phyloP scores from a whole-genome alignment of 2,329 filamentous ascomycete species.

The Cladophialophora exuberans region DNA sequence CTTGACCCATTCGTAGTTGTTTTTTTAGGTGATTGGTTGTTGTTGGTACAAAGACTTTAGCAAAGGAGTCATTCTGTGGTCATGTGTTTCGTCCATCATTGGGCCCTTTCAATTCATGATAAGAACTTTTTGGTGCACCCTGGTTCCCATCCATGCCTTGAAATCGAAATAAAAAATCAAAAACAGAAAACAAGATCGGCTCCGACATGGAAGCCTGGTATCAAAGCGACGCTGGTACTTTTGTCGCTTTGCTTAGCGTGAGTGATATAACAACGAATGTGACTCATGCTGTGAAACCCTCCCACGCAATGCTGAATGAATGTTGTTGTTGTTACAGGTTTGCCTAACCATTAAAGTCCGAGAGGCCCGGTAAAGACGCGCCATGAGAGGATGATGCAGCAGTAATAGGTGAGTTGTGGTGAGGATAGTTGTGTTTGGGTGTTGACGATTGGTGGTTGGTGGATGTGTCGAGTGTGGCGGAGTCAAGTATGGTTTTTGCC shows the following conservation, averaged over 20 bases:
- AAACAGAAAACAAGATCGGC: not conserved
- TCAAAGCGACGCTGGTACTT: no score
- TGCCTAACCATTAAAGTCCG: slow-evolving; percentile 16
- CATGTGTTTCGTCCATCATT: slow-evolving; percentile 18
- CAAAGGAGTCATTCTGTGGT: slow-evolving; percentile 19
- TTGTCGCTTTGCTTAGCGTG: not conserved
- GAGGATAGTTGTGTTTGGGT: not conserved
- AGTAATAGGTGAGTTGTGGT: slow-evolving; percentile 4
- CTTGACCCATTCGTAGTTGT: not conserved
- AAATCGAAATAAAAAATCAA: slow-evolving; percentile 15
- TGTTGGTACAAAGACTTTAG: slow-evolving; percentile 16
- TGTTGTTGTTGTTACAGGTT: slow-evolving; percentile 27
- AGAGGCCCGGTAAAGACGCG: not conserved
- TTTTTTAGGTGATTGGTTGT: slow-evolving; percentile 13
- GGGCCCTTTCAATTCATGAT: slow-evolving; percentile 20
- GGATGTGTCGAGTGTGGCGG: slow-evolving; percentile 15
- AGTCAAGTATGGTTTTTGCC: slow-evolving; percentile 17
- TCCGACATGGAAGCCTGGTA: no score
- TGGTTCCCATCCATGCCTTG: slow-evolving; percentile 6
- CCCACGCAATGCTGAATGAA: slow-evolving; percentile 11
- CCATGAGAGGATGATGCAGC: not conserved
- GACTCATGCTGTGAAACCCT: slow-evolving; percentile 18
- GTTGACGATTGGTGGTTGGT: slow-evolving; percentile 3
- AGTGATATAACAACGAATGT: slow-evolving; percentile 9
- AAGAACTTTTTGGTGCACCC: slow-evolving; percentile 12